These are phyloP conservation scores for Fusarium scirpi DNA, from an alignment of 2,329 filamentous ascomycete species.

Conservation along the genomic window DNA sequence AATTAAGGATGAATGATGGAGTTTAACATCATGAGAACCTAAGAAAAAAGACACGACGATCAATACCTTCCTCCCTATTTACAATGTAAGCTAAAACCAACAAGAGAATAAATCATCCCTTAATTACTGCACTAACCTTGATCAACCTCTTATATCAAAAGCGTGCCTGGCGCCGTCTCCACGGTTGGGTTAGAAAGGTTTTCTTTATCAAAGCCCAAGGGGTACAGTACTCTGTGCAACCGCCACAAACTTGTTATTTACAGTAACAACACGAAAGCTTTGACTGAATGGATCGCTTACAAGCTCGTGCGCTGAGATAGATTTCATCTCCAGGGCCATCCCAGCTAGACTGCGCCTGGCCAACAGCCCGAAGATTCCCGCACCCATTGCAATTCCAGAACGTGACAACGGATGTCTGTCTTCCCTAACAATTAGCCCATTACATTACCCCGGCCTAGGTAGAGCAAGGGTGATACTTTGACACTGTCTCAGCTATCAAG, in stretches of 20 bases:
- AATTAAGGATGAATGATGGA: not conserved
- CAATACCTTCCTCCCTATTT: not conserved
- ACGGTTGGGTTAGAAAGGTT: slow-evolving; percentile 27
- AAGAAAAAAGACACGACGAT: slow-evolving; percentile 6
- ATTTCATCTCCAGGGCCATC: slow-evolving; percentile 34
- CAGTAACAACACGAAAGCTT: slow-evolving; percentile 7
- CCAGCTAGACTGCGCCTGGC: slow-evolving; percentile 27
- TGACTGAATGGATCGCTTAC: slow-evolving; percentile 5
- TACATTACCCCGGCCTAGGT: not conserved
- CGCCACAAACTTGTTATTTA: slow-evolving; percentile 8
- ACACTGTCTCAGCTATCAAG: slow-evolving; percentile 22
- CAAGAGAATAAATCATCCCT: not conserved
- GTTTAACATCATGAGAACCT: not conserved
- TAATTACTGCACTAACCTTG: not conserved
- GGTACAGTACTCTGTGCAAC: not conserved
- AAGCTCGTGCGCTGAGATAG: slow-evolving; percentile 30
- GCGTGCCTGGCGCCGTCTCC: slow-evolving; percentile 30
- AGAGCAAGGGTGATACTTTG: slow-evolving; percentile 10
- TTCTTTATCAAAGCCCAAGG: slow-evolving; percentile 23
- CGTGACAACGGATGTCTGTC: not conserved
- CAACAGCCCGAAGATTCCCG: slow-evolving; percentile 36
- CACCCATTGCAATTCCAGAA: slow-evolving; percentile 34
- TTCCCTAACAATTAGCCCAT: not conserved
- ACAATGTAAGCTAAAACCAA: not conserved
- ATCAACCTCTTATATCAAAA: slow-evolving; percentile 9